Base-by-base conservation (phyloP, 352 stramenopile genomes). In the Elongisporangium undulatum region DNA sequence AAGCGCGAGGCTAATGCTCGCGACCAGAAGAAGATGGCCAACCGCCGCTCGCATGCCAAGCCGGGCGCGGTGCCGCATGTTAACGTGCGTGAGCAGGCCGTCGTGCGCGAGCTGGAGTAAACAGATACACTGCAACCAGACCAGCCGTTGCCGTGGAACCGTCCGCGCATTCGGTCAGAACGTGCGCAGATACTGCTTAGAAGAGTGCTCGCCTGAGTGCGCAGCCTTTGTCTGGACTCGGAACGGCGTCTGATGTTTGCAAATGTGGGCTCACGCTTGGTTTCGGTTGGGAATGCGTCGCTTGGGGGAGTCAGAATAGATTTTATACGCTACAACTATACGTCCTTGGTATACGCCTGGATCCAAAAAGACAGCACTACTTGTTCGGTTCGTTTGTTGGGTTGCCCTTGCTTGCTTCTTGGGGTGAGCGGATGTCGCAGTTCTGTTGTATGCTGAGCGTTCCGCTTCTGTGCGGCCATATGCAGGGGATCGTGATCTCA, bases 1-100 rank as follows among this genome's bases (percentile, higher is more conserved):
- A 92, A 97, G 68, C 81, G 84, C 68, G 79, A 97, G 56, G 76
- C 87, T 57, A 75, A 59, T 56, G 63, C 77, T n/a, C 92, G 86
- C 68, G 83, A 92, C 49, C 81, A 91, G 63, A 77, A 90, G 58
- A 97, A 97, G 77, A 79, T 81, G 54, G 82, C 76, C 8, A 97
- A 96, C 74, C 72, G 81, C 29, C 84, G 84, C 20, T 79, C 82
- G 13, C 87, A 97, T 64, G 79, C 83, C 57, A 89, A 87, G 59
- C 75, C 79, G 0, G 85, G 85, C 55, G 79, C 82, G 38, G 79
- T 95, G 53, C 82, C 82, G 2, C 82, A 87, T 61, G 67, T 64
- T 61, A 90, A 93, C 72, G 80, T 75, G 57, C 82, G 85, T 64
- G 75, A 90, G 61, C 78, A 92, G 63, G 70, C 85, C 53, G 81